Conservation (phyloP, 2,329 filamentous ascomycete genomes). For the Cladophialophora immunda region DNA sequence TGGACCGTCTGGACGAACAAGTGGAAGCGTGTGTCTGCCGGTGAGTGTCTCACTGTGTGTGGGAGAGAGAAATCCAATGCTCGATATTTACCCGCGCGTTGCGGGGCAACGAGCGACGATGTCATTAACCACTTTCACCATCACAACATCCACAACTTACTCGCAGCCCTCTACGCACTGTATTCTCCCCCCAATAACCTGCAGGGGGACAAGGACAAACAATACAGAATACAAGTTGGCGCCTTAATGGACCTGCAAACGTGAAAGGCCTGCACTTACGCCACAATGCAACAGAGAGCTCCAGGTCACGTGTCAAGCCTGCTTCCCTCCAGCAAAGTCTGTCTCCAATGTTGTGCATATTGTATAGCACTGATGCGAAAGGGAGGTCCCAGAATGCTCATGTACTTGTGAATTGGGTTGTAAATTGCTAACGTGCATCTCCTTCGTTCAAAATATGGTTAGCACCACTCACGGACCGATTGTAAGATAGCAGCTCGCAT, state of each 20-base stretch:
- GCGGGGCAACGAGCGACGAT: slow-evolving; percentile 6
- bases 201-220: neutral
- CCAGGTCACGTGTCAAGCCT: too few species aligned
- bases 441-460: neutral
- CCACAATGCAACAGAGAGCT: too few species aligned
- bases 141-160: neutral
- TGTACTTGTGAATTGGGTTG: neutral
- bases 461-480: neutral
- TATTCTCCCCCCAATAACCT: neutral
- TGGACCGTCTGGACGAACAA: slow-evolving; percentile 1
- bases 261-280: too few species aligned
- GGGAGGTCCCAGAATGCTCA: neutral
- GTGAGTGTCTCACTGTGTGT: too few species aligned
- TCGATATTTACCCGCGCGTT: slow-evolving; percentile 2
- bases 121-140: slow-evolving; percentile 6
- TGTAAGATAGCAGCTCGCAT: neutral
- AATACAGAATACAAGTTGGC: neutral
- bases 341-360: neutral
- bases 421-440: neutral
- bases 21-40: neutral
- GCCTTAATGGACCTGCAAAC: neutral
- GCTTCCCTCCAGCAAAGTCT: neutral
- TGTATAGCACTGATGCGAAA: neutral
- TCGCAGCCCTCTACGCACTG: neutral
- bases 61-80: neutral